Percentiles rank a stretch among this genome's conserved stretches.
These are phyloP conservation scores for Blumeria hordei DNA, from an alignment of 2,329 filamentous ascomycete species.

Conservation along the genomic window DNA sequence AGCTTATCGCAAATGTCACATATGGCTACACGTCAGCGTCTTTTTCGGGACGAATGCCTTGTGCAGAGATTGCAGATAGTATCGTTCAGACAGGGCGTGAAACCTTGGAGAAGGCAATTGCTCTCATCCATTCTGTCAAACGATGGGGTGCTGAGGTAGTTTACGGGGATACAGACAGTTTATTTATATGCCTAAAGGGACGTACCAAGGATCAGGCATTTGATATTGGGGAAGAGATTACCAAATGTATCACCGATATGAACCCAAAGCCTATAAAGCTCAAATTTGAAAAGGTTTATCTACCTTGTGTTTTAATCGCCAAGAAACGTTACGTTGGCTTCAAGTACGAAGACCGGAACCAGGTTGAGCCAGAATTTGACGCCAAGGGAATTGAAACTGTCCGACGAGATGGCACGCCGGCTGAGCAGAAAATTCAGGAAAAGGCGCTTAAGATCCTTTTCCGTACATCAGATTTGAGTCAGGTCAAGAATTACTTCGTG, in stretches of 20 bases:
- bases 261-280: slow-evolving; percentile 85
- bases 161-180: slow-evolving; percentile 89
- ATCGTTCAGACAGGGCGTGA: slow-evolving; percentile 93
- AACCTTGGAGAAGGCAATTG: slow-evolving; percentile 82
- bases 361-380: slow-evolving; percentile 70
- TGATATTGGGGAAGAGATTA: slow-evolving; percentile 77
- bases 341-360: slow-evolving; percentile 65
- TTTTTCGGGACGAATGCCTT: slow-evolving; percentile 94
- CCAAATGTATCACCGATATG: slow-evolving; percentile 61
- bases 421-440: slow-evolving; percentile 91
- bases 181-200: slow-evolving; percentile 78
- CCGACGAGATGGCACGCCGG: slow-evolving; percentile 76
- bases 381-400: slow-evolving; percentile 98
- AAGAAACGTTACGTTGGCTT: slow-evolving; percentile 98
- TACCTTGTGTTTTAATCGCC: slow-evolving; percentile 76
- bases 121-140: slow-evolving; percentile 67
- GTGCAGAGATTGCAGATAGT: slow-evolving; percentile 90
- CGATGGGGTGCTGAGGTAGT: slow-evolving; percentile 91
- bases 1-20: slow-evolving; percentile 94
- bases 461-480: slow-evolving; percentile 65
- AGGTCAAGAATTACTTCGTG: slow-evolving; percentile 79
- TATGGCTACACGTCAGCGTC: slow-evolving; percentile 95
- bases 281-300: slow-evolving; percentile 97
- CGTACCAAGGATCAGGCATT: slow-evolving; percentile 76
- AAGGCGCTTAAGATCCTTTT: slow-evolving; percentile 76